Percentiles rank a stretch among this genome's conserved stretches.
phyloP scores from a whole-genome alignment of 176 grass and related monocot species.

The Tillandsia fasciculata region DNA sequence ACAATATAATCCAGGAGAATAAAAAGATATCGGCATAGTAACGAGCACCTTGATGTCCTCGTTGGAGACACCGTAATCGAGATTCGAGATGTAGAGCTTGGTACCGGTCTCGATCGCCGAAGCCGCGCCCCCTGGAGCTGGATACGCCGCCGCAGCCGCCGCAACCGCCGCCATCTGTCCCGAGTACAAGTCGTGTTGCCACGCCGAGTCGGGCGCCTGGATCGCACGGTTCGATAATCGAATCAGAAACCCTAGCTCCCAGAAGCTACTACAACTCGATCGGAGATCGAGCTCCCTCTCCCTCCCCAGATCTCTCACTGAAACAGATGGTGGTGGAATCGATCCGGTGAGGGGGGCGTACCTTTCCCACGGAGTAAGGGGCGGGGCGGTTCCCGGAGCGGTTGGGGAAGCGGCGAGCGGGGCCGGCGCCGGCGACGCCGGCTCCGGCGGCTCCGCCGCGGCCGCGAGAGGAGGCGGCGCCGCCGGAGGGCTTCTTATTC shows the following conservation, averaged over 20 bases:
- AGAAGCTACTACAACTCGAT: neutral
- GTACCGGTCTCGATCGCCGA: slow-evolving; percentile 29
- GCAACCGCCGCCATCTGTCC: slow-evolving; percentile 18
- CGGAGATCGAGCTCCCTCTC: neutral
- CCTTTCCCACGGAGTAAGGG: slow-evolving; percentile 7
- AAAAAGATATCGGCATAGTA: too few species aligned
- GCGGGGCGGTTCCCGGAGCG: slow-evolving; percentile 30
- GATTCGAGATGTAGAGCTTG: slow-evolving; percentile 73
- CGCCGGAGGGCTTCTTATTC: slow-evolving; percentile 22
- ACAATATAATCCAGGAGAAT: too few species aligned
- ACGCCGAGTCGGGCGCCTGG: slow-evolving; percentile 12
- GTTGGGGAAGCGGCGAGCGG: slow-evolving; percentile 27
- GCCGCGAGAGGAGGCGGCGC: neutral
- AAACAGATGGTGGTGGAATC: neutral
- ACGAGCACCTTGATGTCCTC: slow-evolving; percentile 57
- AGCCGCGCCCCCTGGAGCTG: neutral
- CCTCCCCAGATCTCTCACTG: too few species aligned
- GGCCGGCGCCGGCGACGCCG: neutral
- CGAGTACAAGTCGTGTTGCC: slow-evolving; percentile 29
- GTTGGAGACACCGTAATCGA: slow-evolving; percentile 53
- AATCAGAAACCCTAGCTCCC: slow-evolving; percentile 3
- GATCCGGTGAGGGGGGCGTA: neutral
- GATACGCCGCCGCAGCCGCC: slow-evolving; percentile 2
- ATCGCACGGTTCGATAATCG: slow-evolving; percentile 5
- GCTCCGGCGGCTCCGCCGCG: neutral